Conservation (phyloP, 768 basidiomycete species). For the Dioszegia hungarica region DNA sequence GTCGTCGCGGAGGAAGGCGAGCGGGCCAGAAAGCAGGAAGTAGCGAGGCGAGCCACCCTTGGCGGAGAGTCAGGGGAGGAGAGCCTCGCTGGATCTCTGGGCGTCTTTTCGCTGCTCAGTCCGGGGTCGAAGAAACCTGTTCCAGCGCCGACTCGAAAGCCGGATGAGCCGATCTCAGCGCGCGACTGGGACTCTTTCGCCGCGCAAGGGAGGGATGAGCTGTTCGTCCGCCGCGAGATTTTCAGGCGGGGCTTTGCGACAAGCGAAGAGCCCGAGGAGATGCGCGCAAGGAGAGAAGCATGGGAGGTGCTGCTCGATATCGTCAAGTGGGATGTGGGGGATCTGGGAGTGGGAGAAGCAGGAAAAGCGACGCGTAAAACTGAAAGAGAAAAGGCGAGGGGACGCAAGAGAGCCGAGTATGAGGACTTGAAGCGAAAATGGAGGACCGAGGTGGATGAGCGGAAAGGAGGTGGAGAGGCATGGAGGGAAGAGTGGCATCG, state of each 20-base stretch:
- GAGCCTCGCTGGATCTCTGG: conserved; percentile 34
- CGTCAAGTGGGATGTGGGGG: conserved; percentile 67
- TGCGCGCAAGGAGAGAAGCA: conserved; percentile 58
- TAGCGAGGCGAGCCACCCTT: conserved; percentile 35
- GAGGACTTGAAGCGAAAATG: conserved; percentile 69
- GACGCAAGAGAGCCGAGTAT: conserved; percentile 56
- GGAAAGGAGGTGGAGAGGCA: conserved; percentile 55
- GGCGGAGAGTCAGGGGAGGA: conserved; percentile 26
- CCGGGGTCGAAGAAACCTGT: conserved; percentile 38
- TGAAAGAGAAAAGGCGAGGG: conserved; percentile 30
- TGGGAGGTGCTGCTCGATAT: conserved; percentile 92
- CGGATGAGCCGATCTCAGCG: conserved; percentile 68
- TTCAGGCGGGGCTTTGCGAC: conserved; percentile 43
- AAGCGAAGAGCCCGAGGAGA: conserved; percentile 29
- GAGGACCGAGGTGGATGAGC: conserved; percentile 74
- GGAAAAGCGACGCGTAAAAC: conserved; percentile 66
- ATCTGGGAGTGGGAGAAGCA: conserved; percentile 58
- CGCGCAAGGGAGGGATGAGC: conserved; percentile 40
- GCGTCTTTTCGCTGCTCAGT: conserved; percentile 37
- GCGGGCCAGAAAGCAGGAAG: conserved; percentile 73
- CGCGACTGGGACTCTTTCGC: conserved; percentile 62
- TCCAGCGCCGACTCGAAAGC: conserved; percentile 64
- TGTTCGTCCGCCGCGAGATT: conserved; percentile 44
- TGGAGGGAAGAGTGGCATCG: conserved; percentile 65
- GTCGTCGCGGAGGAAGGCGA: conserved; percentile 95